Evolutionary conservation across 2,329 filamentous ascomycete genomes (phyloP).

Genomic region (Cladophialophora carrionii): DNA sequence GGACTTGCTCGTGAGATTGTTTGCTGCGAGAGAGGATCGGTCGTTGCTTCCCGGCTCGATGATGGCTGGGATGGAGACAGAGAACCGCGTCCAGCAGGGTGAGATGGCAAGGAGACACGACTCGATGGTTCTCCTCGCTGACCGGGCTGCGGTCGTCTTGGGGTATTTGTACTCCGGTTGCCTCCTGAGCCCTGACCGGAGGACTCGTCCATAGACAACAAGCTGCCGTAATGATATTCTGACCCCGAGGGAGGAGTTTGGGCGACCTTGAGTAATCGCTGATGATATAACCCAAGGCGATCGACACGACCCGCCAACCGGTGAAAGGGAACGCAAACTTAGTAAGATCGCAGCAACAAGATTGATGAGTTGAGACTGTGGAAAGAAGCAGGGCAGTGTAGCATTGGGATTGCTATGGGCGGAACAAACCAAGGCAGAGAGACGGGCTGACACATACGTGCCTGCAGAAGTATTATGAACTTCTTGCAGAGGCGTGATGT

Average conservation of each 20-base stretch:
- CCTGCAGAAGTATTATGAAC: conserved; percentile 27
- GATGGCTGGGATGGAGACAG: conserved; percentile 18
- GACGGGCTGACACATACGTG: conserved; percentile 30
- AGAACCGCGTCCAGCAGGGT: conserved; percentile 21
- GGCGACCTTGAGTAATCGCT: conserved; percentile 31
- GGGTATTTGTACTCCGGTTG: conserved; percentile 18
- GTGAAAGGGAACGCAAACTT: conserved; percentile 28
- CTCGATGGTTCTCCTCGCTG: conserved; percentile 19
- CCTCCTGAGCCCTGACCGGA: conserved; percentile 14
- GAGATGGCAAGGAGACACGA: conserved; percentile 15
- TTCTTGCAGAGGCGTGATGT: conserved; percentile 22
- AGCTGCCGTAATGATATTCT: conserved; percentile 10
- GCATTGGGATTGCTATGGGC: conserved; percentile 12
- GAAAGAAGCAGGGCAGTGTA: conserved; percentile 17
- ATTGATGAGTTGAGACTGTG: conserved; percentile 23
- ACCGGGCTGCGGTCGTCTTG: conserved; percentile 19
- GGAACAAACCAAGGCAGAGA: conserved; percentile 21
- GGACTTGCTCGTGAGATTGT: conserved; percentile 15
- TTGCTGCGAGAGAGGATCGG: conserved; percentile 7
- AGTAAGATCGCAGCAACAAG: conserved; percentile 32
- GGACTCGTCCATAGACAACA: conserved; percentile 29
- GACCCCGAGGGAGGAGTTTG: conserved; percentile 1
- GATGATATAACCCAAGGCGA: conserved; percentile 33
- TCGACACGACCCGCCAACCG: conserved; percentile 21
- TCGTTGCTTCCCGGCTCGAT: background rate